phyloP scores from a whole-genome alignment of 2,329 filamentous ascomycete species.

The Aureobasidium sp. region DNA sequence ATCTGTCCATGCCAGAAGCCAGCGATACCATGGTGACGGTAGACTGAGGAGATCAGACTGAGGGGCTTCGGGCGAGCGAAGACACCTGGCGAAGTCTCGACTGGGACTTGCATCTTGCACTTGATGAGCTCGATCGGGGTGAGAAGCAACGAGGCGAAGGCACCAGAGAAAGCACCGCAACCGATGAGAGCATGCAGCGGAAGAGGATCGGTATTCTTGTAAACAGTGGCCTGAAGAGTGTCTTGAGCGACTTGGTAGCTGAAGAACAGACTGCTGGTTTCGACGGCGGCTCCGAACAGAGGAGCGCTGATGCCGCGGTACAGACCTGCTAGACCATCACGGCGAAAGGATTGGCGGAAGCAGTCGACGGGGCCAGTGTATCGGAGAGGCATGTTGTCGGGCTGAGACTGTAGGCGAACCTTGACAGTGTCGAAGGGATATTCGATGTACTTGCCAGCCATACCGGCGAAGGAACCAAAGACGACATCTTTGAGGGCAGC shows the following conservation, averaged over 20 bases:
- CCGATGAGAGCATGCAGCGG: slow-evolving; percentile 68
- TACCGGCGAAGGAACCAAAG: slow-evolving; percentile 85
- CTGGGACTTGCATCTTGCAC: slow-evolving; percentile 83
- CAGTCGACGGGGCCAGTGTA: slow-evolving; percentile 89
- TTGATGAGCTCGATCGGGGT: slow-evolving; percentile 97
- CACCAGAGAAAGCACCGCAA: slow-evolving; percentile 80
- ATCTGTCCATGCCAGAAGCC: slow-evolving; percentile 96
- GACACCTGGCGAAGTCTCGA: slow-evolving; percentile 24
- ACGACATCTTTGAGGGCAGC: slow-evolving; percentile 79
- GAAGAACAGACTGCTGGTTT: slow-evolving; percentile 88
- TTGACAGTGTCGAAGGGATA: slow-evolving; percentile 99
- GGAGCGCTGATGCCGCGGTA: slow-evolving; percentile 93
- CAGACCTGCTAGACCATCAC: slow-evolving; percentile 71
- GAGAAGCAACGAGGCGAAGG: slow-evolving; percentile 81
- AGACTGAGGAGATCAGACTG: slow-evolving; percentile 69
- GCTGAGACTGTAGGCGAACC: slow-evolving; percentile 93
- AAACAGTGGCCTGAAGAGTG: slow-evolving; percentile 58
- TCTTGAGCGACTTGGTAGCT: slow-evolving; percentile 44
- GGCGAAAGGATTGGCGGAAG: slow-evolving; percentile 75
- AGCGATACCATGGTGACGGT: slow-evolving; percentile 68
- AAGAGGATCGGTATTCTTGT: slow-evolving; percentile 48
- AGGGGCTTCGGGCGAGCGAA: slow-evolving; percentile 54
- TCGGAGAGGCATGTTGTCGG: slow-evolving; percentile 69
- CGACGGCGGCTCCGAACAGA: slow-evolving; percentile 80
- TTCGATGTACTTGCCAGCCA: slow-evolving; percentile 92